These are phyloP conservation scores for Heterobasidion annosum DNA, from an alignment of 1,284 basidiomycete genomes.

Conservation along the genomic window DNA sequence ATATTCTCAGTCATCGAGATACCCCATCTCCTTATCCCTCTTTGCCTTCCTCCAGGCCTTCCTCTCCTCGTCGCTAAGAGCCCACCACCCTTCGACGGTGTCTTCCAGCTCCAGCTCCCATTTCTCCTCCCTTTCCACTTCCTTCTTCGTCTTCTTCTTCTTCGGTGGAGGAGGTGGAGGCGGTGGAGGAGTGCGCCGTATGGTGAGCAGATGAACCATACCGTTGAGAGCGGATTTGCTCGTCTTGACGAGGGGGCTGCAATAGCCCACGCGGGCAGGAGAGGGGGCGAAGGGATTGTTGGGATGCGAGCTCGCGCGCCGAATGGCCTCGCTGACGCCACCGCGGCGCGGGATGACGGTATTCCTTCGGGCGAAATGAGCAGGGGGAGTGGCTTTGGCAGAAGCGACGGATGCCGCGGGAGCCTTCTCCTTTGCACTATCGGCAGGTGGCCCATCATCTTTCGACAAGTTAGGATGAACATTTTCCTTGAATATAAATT, in stretches of 20 bases:
- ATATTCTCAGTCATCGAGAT: constrained; percentile 30
- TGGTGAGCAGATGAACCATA: constrained; percentile 68
- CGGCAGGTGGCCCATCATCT: not conserved
- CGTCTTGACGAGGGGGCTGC: constrained; percentile 58
- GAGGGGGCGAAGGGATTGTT: constrained; percentile 48
- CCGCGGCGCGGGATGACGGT: not conserved
- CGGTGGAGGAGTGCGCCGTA: constrained; percentile 59
- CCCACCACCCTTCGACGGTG: constrained; percentile 63
- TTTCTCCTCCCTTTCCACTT: constrained; percentile 61
- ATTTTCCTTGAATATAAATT: constrained; percentile 2
- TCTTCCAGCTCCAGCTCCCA: constrained; percentile 75
- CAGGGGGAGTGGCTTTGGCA: constrained; percentile 2
- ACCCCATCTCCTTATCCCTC: constrained; percentile 52
- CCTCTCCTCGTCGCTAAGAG: constrained; percentile 55
- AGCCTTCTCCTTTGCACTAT: not conserved
- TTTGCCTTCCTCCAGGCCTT: constrained; percentile 50
- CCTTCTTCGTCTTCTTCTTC: constrained; percentile 68
- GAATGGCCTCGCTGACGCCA: constrained; percentile 25
- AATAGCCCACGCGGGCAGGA: constrained; percentile 25
- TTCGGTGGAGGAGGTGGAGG: constrained; percentile 56
- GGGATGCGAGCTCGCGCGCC: constrained; percentile 56
- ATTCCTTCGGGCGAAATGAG: constrained; percentile 2
- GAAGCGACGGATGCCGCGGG: not conserved
- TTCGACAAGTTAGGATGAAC: not conserved
- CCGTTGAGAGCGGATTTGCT: constrained; percentile 50